Percentiles rank a stretch among this genome's conserved stretches.
phyloP scores from a whole-genome alignment of 148 eudicot species.

The Silene uniflora region DNA sequence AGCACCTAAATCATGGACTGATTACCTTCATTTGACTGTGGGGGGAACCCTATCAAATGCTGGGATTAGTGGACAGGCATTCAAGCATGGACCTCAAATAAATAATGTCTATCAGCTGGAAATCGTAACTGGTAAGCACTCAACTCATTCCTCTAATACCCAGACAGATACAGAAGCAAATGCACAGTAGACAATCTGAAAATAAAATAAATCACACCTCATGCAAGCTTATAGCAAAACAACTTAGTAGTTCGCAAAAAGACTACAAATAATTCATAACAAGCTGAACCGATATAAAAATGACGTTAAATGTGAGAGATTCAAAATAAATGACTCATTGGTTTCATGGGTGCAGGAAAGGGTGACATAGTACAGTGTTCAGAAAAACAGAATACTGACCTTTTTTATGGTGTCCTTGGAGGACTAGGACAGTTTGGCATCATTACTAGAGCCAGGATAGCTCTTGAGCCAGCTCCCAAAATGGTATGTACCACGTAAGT shows the following conservation, averaged over 20 bases:
- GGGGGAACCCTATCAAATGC: conserved; percentile 97
- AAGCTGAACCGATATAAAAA: background rate
- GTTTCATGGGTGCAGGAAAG: conserved; percentile 50
- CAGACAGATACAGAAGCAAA: background rate
- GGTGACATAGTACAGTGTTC: conserved; percentile 77
- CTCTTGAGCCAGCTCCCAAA: conserved; percentile 70
- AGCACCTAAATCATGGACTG: conserved; percentile 94
- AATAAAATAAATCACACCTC: conserved; percentile 10
- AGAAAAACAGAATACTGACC: conserved; percentile 61
- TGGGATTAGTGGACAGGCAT: conserved; percentile 95
- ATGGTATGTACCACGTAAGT: conserved; percentile 37
- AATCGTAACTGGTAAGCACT: conserved; percentile 71
- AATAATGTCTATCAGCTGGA: conserved; percentile 74
- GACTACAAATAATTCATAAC: conserved; percentile 2
- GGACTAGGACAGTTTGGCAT: conserved; percentile 96
- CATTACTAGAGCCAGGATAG: conserved; percentile 75
- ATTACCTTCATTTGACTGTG: conserved; percentile 86
- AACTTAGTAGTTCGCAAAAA: background rate
- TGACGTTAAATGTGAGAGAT: background rate
- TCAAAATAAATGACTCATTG: background rate
- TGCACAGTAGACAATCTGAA: background rate
- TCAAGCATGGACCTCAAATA: conserved; percentile 87
- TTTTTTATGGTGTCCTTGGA: conserved; percentile 84
- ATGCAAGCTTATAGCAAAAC: background rate
- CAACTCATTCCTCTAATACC: background rate